Conservation (phyloP, 2,329 filamentous ascomycete genomes). For the Hortaea werneckii region DNA sequence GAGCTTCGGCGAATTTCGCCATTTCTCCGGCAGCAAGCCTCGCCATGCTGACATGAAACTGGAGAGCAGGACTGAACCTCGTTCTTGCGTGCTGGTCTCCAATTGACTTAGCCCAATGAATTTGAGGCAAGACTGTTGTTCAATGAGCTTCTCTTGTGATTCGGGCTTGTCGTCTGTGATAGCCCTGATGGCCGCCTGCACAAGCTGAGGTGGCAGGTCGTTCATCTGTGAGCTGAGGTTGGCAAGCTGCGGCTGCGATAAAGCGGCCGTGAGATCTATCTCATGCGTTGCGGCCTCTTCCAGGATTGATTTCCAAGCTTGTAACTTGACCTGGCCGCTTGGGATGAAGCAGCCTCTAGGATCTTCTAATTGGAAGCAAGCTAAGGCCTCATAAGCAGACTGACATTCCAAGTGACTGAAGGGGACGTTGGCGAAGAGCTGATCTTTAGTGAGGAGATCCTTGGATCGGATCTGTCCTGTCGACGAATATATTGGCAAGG, state of each 20-base stretch:
- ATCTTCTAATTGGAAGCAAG: constrained; percentile 40
- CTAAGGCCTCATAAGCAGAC: constrained; percentile 39
- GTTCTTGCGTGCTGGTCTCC: constrained; percentile 8
- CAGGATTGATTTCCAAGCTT: constrained; percentile 40
- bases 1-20: constrained; percentile 17
- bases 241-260: constrained; percentile 19
- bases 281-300: constrained; percentile 32
- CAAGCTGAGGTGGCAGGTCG: constrained; percentile 27
- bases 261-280: constrained; percentile 29
- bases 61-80: constrained; percentile 1
- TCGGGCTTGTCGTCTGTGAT: constrained; percentile 4
- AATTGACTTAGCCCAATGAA: constrained; percentile 17
- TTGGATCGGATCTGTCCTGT: constrained; percentile 12
- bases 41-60: constrained; percentile 30
- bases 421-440: constrained; percentile 41
- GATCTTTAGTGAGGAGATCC: constrained; percentile 23
- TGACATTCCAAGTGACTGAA: constrained; percentile 43
- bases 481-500: constrained; percentile 30
- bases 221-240: constrained; percentile 15
- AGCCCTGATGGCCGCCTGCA: constrained; percentile 26
- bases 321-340: constrained; percentile 36
- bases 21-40: constrained; percentile 24
- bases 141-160: constrained; percentile 19
- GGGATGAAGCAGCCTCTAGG: constrained; percentile 34
- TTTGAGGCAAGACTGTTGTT: constrained; percentile 12